These are phyloP conservation scores for Pseudoneurospora amorphoporcata DNA, from an alignment of 495 filamentous ascomycete species.

Conservation along the genomic window DNA sequence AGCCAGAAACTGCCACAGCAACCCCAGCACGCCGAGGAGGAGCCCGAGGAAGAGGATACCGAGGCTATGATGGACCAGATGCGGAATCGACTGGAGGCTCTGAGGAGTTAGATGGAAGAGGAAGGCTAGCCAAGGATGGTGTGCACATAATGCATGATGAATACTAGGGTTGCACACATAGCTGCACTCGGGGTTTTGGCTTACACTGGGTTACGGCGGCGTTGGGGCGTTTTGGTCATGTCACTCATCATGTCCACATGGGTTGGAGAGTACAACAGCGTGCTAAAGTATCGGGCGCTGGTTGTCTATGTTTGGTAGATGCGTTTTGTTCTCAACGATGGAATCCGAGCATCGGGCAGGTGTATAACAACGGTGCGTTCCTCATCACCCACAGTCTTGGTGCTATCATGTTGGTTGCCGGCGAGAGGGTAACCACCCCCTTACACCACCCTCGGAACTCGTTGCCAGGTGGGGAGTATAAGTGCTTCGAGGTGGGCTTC, in stretches of 20 bases:
- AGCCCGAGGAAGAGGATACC: slow-evolving; percentile 73
- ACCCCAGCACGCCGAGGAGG: slow-evolving; percentile 52
- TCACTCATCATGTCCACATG: background rate
- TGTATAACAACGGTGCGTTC: background rate
- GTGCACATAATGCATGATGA: background rate
- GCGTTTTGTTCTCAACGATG: background rate
- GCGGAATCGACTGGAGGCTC: slow-evolving; percentile 78
- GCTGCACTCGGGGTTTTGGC: background rate
- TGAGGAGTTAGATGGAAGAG: slow-evolving; percentile 58
- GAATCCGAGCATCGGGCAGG: background rate
- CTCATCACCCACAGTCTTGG: background rate
- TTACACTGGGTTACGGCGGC: background rate
- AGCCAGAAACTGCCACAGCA: slow-evolving; percentile 46
- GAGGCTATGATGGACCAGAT: slow-evolving; percentile 87
- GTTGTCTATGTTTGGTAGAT: background rate
- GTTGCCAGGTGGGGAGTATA: background rate
- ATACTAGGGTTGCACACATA: background rate
- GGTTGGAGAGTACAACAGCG: background rate
- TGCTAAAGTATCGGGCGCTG: background rate
- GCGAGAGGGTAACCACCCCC: background rate
- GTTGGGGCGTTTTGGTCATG: background rate
- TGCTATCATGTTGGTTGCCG: background rate
- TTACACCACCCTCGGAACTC: background rate
- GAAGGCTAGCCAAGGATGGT: background rate
- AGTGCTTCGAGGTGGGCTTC: background rate